Conservation (phyloP, 1,284 basidiomycete genomes). For the Ustanciosporium gigantosporum region DNA sequence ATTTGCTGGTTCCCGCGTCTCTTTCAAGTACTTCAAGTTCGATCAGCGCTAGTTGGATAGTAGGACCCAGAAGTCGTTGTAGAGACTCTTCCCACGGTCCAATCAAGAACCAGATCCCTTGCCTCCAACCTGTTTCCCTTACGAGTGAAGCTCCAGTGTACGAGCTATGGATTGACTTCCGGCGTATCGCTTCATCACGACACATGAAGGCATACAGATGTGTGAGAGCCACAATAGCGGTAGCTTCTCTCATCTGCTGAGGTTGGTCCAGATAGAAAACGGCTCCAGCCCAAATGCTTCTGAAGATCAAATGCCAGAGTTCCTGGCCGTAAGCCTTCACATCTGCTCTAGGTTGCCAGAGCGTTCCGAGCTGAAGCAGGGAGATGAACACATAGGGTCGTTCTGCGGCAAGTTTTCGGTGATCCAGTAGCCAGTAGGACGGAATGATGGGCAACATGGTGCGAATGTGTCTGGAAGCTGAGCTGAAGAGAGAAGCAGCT, state of each 20-base stretch:
- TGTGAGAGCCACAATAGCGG: conserved; percentile 15
- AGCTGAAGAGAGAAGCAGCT: conserved; percentile 32
- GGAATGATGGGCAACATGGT: conserved; percentile 24
- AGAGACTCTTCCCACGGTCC: conserved; percentile 35
- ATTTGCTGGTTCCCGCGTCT: conserved; percentile 16
- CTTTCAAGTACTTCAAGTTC: conserved; percentile 29
- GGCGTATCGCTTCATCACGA: conserved; percentile 26
- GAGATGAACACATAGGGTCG: conserved; percentile 30
- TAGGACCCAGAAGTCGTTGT: conserved; percentile 23
- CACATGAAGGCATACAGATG: conserved; percentile 27
- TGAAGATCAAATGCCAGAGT: conserved; percentile 39
- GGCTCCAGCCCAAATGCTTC: conserved; percentile 34
- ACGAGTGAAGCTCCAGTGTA: conserved; percentile 29
- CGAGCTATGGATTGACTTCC: conserved; percentile 26
- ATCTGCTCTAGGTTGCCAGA: conserved; percentile 32
- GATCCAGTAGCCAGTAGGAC: conserved; percentile 34
- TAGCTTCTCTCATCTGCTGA: conserved; percentile 32
- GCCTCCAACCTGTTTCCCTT: conserved; percentile 19
- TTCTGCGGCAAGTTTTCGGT: conserved; percentile 24
- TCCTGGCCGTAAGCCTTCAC: conserved; percentile 36
- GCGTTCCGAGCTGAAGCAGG: conserved; percentile 23
- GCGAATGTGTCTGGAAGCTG: conserved; percentile 18
- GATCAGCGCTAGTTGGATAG: conserved; percentile 24
- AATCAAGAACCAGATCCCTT: conserved; percentile 27
- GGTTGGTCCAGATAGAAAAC: conserved; percentile 38